Percentiles rank a stretch among this genome's conserved stretches.
Conservation (phyloP, 2,329 filamentous ascomycete species). For the Colletotrichum costaricense region DNA sequence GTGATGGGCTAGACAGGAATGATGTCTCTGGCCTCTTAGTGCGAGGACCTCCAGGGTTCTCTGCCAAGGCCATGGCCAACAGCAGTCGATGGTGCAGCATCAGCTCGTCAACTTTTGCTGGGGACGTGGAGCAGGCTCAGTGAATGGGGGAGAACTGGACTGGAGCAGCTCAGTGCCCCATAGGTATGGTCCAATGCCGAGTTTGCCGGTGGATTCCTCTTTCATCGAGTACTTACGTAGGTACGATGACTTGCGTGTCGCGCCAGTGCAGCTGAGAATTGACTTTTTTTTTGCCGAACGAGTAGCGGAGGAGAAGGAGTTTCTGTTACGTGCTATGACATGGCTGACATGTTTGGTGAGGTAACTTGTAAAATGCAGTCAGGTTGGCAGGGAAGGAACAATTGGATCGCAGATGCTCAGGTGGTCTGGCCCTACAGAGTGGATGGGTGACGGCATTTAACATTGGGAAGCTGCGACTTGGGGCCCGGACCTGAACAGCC, state of each 20-base stretch:
- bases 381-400: neutral
- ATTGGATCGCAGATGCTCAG: neutral
- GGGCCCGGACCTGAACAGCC: constrained; percentile 5
- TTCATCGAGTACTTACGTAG: neutral
- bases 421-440: neutral
- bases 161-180: neutral
- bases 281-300: neutral
- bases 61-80: constrained; percentile 24
- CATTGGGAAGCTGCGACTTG: constrained; percentile 2
- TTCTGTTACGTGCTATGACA: constrained; percentile 6
- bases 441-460: constrained; percentile 19
- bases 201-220: constrained; percentile 22
- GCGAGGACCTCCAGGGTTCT: constrained; percentile 2
- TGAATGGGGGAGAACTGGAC: neutral
- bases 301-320: neutral
- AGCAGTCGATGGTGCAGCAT: neutral
- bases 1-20: constrained; percentile 10
- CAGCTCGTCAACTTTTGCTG: neutral
- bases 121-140: constrained; percentile 3
- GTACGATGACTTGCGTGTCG: neutral
- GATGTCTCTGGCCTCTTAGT: neutral
- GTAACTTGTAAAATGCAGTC: neutral
- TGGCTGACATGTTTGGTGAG: neutral
- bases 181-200: constrained; percentile 12
- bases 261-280: neutral